Conservation (phyloP, 2,329 filamentous ascomycete species). For the Penicillium decumbens region DNA sequence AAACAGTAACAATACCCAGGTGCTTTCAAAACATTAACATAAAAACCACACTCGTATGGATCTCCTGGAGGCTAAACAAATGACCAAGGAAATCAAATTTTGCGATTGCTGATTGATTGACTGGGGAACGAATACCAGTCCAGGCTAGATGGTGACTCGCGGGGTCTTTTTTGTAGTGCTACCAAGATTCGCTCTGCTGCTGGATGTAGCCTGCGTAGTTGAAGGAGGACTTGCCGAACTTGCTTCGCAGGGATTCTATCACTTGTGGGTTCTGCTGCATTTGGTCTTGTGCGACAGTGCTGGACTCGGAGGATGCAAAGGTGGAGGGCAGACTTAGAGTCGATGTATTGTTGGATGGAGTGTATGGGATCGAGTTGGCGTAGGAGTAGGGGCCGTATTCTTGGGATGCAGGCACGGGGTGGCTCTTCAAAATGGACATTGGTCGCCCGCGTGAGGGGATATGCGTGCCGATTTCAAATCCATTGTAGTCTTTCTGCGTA, state of each 20-base stretch:
- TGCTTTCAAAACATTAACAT: too few relatives aligned
- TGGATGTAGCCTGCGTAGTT: constrained; percentile 30
- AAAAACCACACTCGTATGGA: too few relatives aligned
- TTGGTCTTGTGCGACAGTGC: constrained; percentile 21
- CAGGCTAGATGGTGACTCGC: constrained; percentile 2
- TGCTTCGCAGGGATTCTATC: constrained; percentile 26
- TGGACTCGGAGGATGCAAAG: constrained; percentile 29
- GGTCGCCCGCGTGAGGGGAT: constrained; percentile 26
- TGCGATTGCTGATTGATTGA: neutral
- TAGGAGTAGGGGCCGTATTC: constrained; percentile 36
- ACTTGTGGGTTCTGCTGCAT: constrained; percentile 20
- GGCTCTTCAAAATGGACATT: constrained; percentile 28
- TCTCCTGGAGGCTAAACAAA: neutral
- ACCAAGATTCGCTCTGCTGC: constrained; percentile 18
- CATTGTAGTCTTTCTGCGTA: constrained; percentile 23
- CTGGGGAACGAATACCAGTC: constrained; percentile 10
- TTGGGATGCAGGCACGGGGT: constrained; percentile 32
- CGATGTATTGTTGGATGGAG: constrained; percentile 32
- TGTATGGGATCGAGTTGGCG: constrained; percentile 29
- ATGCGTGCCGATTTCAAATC: constrained; percentile 27
- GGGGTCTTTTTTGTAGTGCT: constrained; percentile 8
- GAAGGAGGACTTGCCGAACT: constrained; percentile 27
- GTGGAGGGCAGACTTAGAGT: constrained; percentile 35
- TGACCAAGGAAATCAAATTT: neutral
- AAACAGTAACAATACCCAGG: too few relatives aligned